Evolutionary conservation across 371 early-diverging fungal genomes (phyloP).

Genomic region (Lichtheimia corymbifera): DNA sequence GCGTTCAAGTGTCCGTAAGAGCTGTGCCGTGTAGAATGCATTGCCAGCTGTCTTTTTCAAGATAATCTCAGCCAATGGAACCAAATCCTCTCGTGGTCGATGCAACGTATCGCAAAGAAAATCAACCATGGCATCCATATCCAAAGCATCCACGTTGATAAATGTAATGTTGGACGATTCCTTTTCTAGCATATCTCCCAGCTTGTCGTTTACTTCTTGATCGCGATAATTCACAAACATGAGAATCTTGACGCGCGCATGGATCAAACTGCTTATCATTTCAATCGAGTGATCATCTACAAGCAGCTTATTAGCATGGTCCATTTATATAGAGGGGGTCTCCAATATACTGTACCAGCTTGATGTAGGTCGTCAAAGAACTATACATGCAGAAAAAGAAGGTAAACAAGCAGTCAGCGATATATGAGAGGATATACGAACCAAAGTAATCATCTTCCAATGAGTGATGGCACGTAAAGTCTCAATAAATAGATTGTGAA

Average conservation of each 20-base stretch:
- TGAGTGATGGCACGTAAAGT: conserved; percentile 39
- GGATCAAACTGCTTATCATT: conserved; percentile 33
- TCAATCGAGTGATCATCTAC: conserved; percentile 42
- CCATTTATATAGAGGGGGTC: too few species aligned
- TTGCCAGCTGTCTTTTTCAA: conserved; percentile 42
- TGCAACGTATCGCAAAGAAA: conserved; percentile 39
- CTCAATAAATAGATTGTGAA: conserved; percentile 42
- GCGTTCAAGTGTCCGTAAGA: conserved; percentile 37
- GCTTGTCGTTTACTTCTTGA: conserved; percentile 21
- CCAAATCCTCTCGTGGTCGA: conserved; percentile 21
- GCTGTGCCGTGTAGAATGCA: conserved; percentile 40
- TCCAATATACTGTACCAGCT: conserved; percentile 22
- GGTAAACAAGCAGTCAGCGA: too few species aligned
- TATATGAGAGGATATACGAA: conserved; percentile 9
- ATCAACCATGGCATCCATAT: conserved; percentile 33
- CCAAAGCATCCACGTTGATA: conserved; percentile 28
- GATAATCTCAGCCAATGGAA: conserved; percentile 34
- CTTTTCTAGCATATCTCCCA: conserved; percentile 20
- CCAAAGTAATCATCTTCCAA: conserved; percentile 47
- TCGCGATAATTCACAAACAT: conserved; percentile 39
- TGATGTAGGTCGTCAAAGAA: conserved; percentile 47
- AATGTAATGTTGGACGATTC: conserved; percentile 28
- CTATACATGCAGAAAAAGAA: conserved; percentile 14
- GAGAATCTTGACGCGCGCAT: conserved; percentile 29
- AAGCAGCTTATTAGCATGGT: not conserved